phyloP scores from a whole-genome alignment of 352 stramenopile genomes.

The Halophytophthora polymorphica region DNA sequence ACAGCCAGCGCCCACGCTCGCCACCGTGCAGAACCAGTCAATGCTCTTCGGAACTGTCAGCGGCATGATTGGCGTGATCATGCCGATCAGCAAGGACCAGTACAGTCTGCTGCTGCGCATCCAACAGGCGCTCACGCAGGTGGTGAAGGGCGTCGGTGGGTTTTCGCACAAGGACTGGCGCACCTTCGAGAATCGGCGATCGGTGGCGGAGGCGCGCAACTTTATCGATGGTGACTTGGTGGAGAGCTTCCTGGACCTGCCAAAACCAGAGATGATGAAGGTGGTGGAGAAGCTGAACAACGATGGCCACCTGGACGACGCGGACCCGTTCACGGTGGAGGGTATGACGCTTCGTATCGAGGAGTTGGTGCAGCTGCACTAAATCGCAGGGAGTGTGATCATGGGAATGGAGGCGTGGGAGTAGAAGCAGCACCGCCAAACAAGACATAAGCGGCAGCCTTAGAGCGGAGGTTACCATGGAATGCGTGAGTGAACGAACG shows the following conservation, averaged over 20 bases:
- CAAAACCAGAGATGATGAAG: slow-evolving; percentile 85
- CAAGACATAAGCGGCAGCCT: too few species aligned
- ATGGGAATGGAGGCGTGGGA: background rate
- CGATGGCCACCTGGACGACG: slow-evolving; percentile 71
- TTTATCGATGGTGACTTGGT: slow-evolving; percentile 97
- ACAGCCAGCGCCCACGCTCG: slow-evolving; percentile 7
- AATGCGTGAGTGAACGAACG: too few species aligned
- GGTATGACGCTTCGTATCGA: slow-evolving; percentile 68
- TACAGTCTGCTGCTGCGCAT: slow-evolving; percentile 91
- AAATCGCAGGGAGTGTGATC: slow-evolving; percentile 4
- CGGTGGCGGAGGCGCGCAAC: slow-evolving; percentile 80
- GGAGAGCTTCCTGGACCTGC: slow-evolving; percentile 94
- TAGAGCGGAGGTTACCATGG: too few species aligned
- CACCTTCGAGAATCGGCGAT: slow-evolving; percentile 90
- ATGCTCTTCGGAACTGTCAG: slow-evolving; percentile 95
- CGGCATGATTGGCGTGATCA: slow-evolving; percentile 93
- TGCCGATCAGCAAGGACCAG: slow-evolving; percentile 90
- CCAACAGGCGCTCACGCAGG: slow-evolving; percentile 85
- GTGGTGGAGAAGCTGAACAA: slow-evolving; percentile 92
- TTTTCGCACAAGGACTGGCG: slow-evolving; percentile 93
- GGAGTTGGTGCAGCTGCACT: slow-evolving; percentile 78
- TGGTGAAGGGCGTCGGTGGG: slow-evolving; percentile 90
- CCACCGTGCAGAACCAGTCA: slow-evolving; percentile 27
- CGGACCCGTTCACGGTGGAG: slow-evolving; percentile 59
- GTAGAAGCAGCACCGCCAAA: too few species aligned